Evolutionary conservation across 352 stramenopile species (phyloP).

Genomic region (Phytophthora melonis): DNA sequence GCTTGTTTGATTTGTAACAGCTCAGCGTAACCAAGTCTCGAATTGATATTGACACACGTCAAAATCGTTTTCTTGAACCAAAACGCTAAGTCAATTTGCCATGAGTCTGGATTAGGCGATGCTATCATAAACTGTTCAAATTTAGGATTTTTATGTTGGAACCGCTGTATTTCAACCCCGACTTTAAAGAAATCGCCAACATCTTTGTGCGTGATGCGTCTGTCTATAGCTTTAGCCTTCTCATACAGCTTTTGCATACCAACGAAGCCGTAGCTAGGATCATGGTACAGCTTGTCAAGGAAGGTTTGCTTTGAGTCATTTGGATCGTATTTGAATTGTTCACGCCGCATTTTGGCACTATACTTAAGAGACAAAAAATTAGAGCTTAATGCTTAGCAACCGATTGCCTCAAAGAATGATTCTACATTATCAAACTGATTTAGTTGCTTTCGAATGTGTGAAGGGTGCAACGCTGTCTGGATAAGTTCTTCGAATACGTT

Average conservation of each 20-base stretch:
- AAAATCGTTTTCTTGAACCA: slow-evolving; percentile 15
- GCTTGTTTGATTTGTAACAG: slow-evolving; percentile 17
- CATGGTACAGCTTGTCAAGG: slow-evolving; percentile 13
- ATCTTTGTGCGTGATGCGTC: slow-evolving; percentile 13
- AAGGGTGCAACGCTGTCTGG: too few relatives aligned
- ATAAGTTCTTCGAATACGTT: too few relatives aligned
- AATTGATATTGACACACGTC: slow-evolving; percentile 37
- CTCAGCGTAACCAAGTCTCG: slow-evolving; percentile 28
- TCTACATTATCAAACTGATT: too few relatives aligned
- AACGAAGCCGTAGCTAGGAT: slow-evolving; percentile 17
- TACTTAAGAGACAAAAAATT: background rate
- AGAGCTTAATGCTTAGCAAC: too few relatives aligned
- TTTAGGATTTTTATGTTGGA: slow-evolving; percentile 12
- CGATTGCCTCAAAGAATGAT: too few relatives aligned
- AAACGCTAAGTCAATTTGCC: slow-evolving; percentile 34
- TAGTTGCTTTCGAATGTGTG: too few relatives aligned
- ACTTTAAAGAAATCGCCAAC: slow-evolving; percentile 19
- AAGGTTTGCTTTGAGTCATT: background rate
- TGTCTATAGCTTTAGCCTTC: slow-evolving; percentile 12
- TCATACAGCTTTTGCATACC: slow-evolving; percentile 26
- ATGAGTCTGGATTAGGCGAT: slow-evolving; percentile 24
- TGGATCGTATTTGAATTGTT: too few relatives aligned
- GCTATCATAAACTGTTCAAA: slow-evolving; percentile 25
- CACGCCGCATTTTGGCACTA: background rate
- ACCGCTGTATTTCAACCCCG: slow-evolving; percentile 24